These are phyloP conservation scores for Debaryomyces prosopidis DNA, from an alignment of 805 yeast species.

Conservation along the genomic window DNA sequence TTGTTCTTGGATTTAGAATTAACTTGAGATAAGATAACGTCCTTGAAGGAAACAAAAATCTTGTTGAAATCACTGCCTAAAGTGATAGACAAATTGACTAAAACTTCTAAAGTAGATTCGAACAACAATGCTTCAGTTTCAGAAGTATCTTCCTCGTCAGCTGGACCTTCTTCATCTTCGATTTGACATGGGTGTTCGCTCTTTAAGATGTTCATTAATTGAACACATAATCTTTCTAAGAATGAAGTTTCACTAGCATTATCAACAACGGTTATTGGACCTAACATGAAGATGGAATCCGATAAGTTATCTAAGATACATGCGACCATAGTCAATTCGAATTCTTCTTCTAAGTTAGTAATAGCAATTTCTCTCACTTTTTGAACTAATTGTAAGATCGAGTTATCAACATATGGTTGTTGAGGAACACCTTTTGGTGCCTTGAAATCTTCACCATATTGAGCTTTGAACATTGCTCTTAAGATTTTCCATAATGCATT, in stretches of 20 bases:
- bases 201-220: conserved; percentile 70
- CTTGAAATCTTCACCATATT: conserved; percentile 46
- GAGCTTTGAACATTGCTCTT: conserved; percentile 62
- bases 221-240: conserved; percentile 69
- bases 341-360: conserved; percentile 69
- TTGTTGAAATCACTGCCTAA: conserved; percentile 76
- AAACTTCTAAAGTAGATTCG: conserved; percentile 84
- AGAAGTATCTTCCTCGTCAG: conserved; percentile 50
- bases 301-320: conserved; percentile 72
- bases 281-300: conserved; percentile 67
- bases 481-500: conserved; percentile 81
- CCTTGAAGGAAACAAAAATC: conserved; percentile 72
- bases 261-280: conserved; percentile 71
- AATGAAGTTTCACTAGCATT: conserved; percentile 49
- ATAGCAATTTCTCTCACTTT: conserved; percentile 69
- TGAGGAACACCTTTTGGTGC: conserved; percentile 67
- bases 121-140: conserved; percentile 64
- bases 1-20: conserved; percentile 63
- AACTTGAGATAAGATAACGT: conserved; percentile 56
- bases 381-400: conserved; percentile 58
- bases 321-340: conserved; percentile 79
- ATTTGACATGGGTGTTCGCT: conserved; percentile 85
- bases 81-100: conserved; percentile 73
- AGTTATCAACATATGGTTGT: conserved; percentile 58
- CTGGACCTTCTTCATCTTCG: conserved; percentile 67